These are phyloP conservation scores for Calendula officinalis DNA, from an alignment of 129 eudicot genomes.

Conservation along the genomic window DNA sequence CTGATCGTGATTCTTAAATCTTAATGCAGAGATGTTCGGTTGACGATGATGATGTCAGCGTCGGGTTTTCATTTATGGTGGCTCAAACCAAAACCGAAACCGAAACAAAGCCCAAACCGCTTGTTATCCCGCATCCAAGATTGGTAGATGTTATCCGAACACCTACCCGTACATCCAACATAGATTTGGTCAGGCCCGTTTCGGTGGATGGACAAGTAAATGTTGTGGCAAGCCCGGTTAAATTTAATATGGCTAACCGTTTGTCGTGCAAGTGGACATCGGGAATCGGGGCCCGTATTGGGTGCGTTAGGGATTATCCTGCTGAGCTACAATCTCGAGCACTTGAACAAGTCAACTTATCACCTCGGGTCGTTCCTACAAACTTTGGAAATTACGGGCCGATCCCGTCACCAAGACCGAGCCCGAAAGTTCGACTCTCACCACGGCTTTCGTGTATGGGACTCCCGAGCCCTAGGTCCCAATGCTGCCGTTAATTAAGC, in stretches of 20 bases:
- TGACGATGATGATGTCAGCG: constrained; percentile 67
- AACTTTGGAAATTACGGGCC: constrained; percentile 62
- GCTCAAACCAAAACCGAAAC: constrained; percentile 20
- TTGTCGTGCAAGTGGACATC: constrained; percentile 81
- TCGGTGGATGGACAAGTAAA: constrained; percentile 1
- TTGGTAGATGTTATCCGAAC: constrained; percentile 18
- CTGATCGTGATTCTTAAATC: background rate
- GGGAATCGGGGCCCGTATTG: constrained; percentile 79
- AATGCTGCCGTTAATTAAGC: constrained; percentile 50
- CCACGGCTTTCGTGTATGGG: constrained; percentile 88
- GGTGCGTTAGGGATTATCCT: constrained; percentile 87
- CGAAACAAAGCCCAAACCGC: constrained; percentile 35
- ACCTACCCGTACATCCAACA: constrained; percentile 27
- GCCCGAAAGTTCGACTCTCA: constrained; percentile 73
- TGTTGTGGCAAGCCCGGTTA: too few species aligned
- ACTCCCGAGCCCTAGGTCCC: constrained; percentile 81
- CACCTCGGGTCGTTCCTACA: constrained; percentile 54
- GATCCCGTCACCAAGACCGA: constrained; percentile 88
- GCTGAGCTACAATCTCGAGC: constrained; percentile 79
- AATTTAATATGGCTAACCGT: too few species aligned
- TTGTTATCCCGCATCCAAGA: constrained; percentile 21
- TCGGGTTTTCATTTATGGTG: constrained; percentile 39
- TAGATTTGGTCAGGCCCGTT: background rate
- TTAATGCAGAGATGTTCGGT: constrained; percentile 63
- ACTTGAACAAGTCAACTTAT: constrained; percentile 88